phyloP scores from a whole-genome alignment of 2,329 filamentous ascomycete species.

The Aspergillus fumigatiaffinis region DNA sequence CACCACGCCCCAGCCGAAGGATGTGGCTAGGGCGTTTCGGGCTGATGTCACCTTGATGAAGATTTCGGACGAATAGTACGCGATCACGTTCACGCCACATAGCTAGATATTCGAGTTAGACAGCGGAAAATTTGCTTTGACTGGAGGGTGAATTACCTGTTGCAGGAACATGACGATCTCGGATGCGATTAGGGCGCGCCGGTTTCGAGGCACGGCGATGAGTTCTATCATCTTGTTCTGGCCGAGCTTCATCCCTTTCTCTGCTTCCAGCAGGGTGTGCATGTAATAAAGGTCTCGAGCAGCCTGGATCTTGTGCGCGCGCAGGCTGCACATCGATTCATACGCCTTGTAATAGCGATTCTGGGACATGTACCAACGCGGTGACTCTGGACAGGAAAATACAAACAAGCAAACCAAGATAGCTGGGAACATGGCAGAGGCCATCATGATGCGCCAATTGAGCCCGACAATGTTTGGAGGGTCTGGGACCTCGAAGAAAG shows the following conservation, averaged over 20 bases:
- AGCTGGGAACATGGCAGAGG: conserved; percentile 61
- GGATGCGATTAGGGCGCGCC: conserved; percentile 57
- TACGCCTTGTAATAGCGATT: conserved; percentile 41
- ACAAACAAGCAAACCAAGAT: conserved; percentile 56
- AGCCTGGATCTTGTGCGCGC: conserved; percentile 42
- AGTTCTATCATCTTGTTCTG: conserved; percentile 54
- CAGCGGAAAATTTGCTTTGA: background rate
- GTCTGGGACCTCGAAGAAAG: conserved; percentile 56
- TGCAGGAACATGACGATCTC: conserved; percentile 67
- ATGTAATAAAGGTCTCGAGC: conserved; percentile 46
- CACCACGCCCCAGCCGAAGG: conserved; percentile 58
- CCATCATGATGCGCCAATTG: conserved; percentile 68
- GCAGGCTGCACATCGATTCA: conserved; percentile 40
- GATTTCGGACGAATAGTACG: conserved; percentile 60
- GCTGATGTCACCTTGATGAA: conserved; percentile 46
- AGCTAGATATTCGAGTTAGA: background rate
- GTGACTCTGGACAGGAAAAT: conserved; percentile 58
- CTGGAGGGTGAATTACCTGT: conserved; percentile 40
- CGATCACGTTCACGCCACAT: conserved; percentile 50
- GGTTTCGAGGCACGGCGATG: conserved; percentile 58
- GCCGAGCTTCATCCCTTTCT: conserved; percentile 51
- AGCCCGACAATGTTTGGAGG: conserved; percentile 52
- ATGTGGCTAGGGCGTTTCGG: conserved; percentile 47
- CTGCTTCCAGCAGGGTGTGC: conserved; percentile 56
- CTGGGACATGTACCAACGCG: conserved; percentile 47